phyloP scores from a whole-genome alignment of 768 basidiomycete species.

The Aureoboletus auriporus region DNA sequence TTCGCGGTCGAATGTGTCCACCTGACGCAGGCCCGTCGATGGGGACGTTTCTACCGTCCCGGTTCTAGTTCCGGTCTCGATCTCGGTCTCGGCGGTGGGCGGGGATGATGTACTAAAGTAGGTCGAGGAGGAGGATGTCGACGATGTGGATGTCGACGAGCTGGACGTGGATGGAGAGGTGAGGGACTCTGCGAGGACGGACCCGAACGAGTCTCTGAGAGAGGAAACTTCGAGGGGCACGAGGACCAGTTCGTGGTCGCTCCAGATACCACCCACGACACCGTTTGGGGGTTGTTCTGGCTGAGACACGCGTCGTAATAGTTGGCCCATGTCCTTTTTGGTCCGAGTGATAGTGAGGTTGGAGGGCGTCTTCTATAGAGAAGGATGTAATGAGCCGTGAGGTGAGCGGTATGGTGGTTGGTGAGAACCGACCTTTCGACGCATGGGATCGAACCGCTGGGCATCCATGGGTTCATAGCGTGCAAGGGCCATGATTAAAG shows the following conservation, averaged over 20 bases:
- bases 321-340: slow-evolving; percentile 26
- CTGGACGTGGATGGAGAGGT: slow-evolving; percentile 4
- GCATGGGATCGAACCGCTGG: slow-evolving; percentile 32
- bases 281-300: slow-evolving; percentile 12
- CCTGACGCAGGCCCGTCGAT: slow-evolving; percentile 12
- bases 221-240: slow-evolving; percentile 26
- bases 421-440: slow-evolving; percentile 22
- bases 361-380: slow-evolving; percentile 16
- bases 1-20: slow-evolving; percentile 27
- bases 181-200: slow-evolving; percentile 13
- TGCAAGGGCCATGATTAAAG: slow-evolving; percentile 24
- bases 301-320: slow-evolving; percentile 21
- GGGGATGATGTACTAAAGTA: slow-evolving; percentile 21
- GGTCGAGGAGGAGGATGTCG: slow-evolving; percentile 12
- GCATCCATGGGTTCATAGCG: slow-evolving; percentile 28
- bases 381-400: slow-evolving; percentile 18
- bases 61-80: background rate
- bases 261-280: slow-evolving; percentile 30
- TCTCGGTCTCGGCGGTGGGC: slow-evolving; percentile 8
- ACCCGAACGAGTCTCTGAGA: slow-evolving; percentile 16
- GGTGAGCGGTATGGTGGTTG: slow-evolving; percentile 9
- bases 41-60: background rate
- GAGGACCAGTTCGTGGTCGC: slow-evolving; percentile 32
- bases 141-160: slow-evolving; percentile 7
- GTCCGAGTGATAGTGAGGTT: slow-evolving; percentile 8